A percentile compares a stretch with the other conserved stretches of the same genome.
Conservation (phyloP, 176 grass and related monocot species). For the Triticum dicoccoides region DNA sequence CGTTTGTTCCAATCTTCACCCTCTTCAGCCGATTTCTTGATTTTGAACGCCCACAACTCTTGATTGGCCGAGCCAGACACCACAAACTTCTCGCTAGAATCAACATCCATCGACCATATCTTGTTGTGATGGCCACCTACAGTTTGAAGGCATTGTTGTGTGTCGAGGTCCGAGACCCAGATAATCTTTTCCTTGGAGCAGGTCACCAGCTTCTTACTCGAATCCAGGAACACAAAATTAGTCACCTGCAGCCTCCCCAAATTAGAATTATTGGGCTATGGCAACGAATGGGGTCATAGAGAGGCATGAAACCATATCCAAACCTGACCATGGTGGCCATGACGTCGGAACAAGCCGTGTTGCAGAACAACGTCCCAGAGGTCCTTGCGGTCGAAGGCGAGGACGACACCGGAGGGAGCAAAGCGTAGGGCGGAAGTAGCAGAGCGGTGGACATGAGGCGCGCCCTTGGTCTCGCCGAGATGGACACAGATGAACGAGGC, state of each 20-base stretch:
- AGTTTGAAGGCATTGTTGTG: no score
- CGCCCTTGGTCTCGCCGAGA: no score
- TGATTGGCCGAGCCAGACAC: no score
- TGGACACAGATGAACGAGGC: no score
- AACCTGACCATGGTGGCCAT: conserved; percentile 90
- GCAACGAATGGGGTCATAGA: neutral
- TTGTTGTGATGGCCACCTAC: no score
- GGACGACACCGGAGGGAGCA: conserved; percentile 47
- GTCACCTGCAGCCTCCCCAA: conserved; percentile 57
- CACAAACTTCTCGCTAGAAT: no score
- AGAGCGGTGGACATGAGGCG: conserved; percentile 46
- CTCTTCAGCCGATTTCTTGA: no score
- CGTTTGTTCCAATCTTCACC: no score
- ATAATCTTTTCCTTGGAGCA: conserved; percentile 34
- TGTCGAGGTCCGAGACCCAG: no score
- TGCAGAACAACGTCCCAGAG: conserved; percentile 86
- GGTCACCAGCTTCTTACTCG: conserved; percentile 89
- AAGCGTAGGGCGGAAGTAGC: conserved; percentile 67
- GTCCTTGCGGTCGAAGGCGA: conserved; percentile 85
- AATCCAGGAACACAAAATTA: conserved; percentile 77
- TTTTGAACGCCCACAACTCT: no score
- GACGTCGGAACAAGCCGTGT: conserved; percentile 65
- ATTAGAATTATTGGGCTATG: neutral
- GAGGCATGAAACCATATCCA: neutral
- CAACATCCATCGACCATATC: no score